phyloP scores from a whole-genome alignment of 768 basidiomycete genomes.

The Candolleomyces efflorescens region DNA sequence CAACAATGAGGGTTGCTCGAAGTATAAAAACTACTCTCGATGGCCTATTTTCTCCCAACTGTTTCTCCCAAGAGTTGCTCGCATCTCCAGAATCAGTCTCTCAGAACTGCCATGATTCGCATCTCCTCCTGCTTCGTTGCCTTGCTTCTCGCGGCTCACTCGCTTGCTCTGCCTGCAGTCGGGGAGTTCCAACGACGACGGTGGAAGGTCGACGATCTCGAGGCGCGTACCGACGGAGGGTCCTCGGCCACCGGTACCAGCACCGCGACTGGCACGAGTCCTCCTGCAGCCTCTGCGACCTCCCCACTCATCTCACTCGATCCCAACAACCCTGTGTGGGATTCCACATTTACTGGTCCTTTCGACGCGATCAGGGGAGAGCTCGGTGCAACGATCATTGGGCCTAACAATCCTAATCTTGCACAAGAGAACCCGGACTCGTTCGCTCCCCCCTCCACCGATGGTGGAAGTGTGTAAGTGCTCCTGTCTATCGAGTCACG shows the following conservation, averaged over 20 bases:
- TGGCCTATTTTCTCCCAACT: background rate
- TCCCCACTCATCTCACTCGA: conserved; percentile 35
- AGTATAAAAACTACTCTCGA: no score
- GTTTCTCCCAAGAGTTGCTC: background rate
- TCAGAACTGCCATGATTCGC: conserved; percentile 28
- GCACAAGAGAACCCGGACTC: conserved; percentile 41
- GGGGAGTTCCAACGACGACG: background rate
- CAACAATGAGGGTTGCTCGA: no score
- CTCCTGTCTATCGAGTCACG: no score
- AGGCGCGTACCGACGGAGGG: conserved; percentile 10
- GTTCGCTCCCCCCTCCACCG: conserved; percentile 42
- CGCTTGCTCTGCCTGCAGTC: conserved; percentile 22
- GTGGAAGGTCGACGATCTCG: conserved; percentile 2
- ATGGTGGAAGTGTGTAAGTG: conserved; percentile 39
- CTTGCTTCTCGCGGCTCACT: conserved; percentile 26
- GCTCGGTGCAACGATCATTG: conserved; percentile 38
- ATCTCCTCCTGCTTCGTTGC: conserved; percentile 30
- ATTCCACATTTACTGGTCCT: conserved; percentile 16
- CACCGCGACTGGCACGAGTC: background rate
- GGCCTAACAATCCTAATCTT: conserved; percentile 36
- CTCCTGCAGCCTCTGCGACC: conserved; percentile 33
- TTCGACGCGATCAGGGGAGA: conserved; percentile 34
- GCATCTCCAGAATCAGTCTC: background rate
- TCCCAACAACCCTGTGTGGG: conserved; percentile 42
- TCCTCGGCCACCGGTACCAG: background rate